Conservation (phyloP, 495 filamentous ascomycete genomes). For the Chaetomium fimeti region DNA sequence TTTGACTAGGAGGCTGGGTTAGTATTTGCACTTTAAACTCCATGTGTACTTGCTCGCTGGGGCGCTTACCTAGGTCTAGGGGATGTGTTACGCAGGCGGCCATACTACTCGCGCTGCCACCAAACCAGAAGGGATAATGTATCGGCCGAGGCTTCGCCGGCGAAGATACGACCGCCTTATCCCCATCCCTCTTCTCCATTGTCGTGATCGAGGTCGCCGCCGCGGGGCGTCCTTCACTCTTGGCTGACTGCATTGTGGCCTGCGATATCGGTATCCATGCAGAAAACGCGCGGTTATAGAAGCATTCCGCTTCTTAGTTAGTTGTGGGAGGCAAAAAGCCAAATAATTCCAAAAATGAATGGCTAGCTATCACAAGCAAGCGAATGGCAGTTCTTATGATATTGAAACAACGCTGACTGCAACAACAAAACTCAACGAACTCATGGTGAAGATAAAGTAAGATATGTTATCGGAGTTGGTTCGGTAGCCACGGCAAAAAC, state of each 20-base stretch:
- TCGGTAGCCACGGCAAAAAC: conserved; percentile 5
- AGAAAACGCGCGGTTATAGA: conserved; percentile 14
- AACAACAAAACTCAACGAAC: not conserved
- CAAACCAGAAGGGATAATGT: conserved; percentile 90
- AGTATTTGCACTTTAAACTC: conserved; percentile 14
- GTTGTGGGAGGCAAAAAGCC: not conserved
- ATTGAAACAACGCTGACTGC: not conserved
- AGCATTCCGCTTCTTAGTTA: conserved; percentile 26
- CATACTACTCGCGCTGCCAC: conserved; percentile 85
- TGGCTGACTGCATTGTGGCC: conserved; percentile 23
- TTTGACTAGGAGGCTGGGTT: conserved; percentile 38
- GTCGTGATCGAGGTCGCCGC: conserved; percentile 18
- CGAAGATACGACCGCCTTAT: conserved; percentile 20
- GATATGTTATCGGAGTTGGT: conserved; percentile 14
- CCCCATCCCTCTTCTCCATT: conserved; percentile 31
- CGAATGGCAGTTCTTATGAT: not conserved
- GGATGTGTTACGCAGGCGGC: conserved; percentile 89
- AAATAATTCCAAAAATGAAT: not conserved
- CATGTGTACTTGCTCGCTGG: not conserved
- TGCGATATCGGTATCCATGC: conserved; percentile 4
- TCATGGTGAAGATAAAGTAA: not conserved
- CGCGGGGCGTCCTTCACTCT: conserved; percentile 10
- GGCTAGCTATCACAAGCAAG: not conserved
- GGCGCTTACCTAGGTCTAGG: conserved; percentile 68
- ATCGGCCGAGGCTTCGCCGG: conserved; percentile 48